Evolutionary conservation across 2,329 filamentous ascomycete genomes (phyloP).

Genomic region (Pseudogymnoascus sp.): DNA sequence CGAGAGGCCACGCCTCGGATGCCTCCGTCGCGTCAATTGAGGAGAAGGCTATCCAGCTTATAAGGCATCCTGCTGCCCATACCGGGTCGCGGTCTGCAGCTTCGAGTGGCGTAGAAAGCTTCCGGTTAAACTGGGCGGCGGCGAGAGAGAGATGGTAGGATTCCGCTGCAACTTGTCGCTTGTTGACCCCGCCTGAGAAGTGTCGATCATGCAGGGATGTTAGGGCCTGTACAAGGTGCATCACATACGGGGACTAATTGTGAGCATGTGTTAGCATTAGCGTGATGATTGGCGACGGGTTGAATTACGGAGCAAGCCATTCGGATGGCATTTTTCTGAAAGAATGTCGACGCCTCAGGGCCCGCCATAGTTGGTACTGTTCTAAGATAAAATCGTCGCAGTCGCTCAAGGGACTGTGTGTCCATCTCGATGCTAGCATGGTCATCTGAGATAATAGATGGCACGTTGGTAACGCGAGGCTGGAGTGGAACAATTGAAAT

Average conservation of each 20-base stretch:
- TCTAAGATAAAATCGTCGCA: conserved; percentile 36
- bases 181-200: conserved; percentile 22
- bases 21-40: conserved; percentile 35
- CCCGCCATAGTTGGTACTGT: conserved; percentile 36
- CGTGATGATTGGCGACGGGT: conserved; percentile 12
- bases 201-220: conserved; percentile 46
- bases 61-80: conserved; percentile 39
- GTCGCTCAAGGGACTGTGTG: conserved; percentile 25
- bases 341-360: conserved; percentile 25
- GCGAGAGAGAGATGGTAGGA: conserved; percentile 41
- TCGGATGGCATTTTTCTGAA: conserved; percentile 29
- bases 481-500: not conserved
- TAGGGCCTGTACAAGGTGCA: conserved; percentile 45
- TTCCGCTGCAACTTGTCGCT: conserved; percentile 28
- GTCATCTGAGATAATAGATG: conserved; percentile 1
- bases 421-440: conserved; percentile 15
- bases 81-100: conserved; percentile 37
- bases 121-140: conserved; percentile 39
- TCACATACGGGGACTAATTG: conserved; percentile 34
- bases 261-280: conserved; percentile 14
- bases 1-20: conserved; percentile 48
- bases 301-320: conserved; percentile 34
- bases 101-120: conserved; percentile 31
- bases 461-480: not conserved
- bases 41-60: conserved; percentile 39